These are phyloP conservation scores for Lipomyces starkeyi DNA, from an alignment of 805 yeast species.

Conservation along the genomic window DNA sequence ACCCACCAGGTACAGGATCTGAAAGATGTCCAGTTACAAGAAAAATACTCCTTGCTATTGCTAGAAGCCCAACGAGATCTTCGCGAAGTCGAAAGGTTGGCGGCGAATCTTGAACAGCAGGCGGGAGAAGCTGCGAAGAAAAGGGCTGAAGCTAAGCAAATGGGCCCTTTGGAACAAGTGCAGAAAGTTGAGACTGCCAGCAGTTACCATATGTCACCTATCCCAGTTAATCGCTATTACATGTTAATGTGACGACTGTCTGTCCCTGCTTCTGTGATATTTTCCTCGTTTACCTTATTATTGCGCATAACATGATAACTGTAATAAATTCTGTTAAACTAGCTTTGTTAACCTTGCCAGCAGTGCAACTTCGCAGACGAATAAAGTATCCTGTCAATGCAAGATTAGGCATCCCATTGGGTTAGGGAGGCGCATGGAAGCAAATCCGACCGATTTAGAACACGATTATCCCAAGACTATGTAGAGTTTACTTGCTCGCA, in stretches of 20 bases:
- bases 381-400: too few species aligned
- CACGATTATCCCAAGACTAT: too few species aligned
- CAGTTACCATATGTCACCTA: background rate
- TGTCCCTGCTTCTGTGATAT: background rate
- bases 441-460: background rate
- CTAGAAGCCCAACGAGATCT: slow-evolving; percentile 1
- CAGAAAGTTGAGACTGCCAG: background rate
- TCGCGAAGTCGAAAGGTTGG: slow-evolving; percentile 1
- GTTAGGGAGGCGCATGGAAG: background rate
- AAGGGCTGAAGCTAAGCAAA: background rate
- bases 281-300: background rate
- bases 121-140: background rate
- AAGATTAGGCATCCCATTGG: background rate
- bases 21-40: background rate
- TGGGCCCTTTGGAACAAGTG: background rate
- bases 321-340: background rate
- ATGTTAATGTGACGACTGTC: background rate
- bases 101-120: background rate
- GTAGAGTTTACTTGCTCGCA: too few species aligned
- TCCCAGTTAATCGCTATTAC: background rate
- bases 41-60: background rate
- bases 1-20: background rate
- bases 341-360: background rate
- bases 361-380: too few species aligned
- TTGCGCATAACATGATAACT: background rate